A percentile compares a stretch with the other conserved stretches of the same genome.
Conservation (phyloP, 2,329 filamentous ascomycete genomes). For the Phialophora macrospora region DNA sequence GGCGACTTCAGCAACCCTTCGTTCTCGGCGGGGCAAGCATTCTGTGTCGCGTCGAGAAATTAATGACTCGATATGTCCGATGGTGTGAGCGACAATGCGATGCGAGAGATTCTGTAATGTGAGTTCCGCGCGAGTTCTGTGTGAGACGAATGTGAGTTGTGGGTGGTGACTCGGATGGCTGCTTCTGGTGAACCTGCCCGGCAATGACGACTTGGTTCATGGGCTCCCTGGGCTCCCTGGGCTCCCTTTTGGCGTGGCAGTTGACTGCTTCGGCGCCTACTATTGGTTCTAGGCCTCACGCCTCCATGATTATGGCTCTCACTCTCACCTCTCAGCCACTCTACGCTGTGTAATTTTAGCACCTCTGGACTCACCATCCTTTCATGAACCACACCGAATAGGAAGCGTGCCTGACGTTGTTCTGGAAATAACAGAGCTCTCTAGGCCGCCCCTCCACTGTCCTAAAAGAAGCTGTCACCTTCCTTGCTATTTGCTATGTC, state of each 20-base stretch:
- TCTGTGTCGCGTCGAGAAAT: slow-evolving; percentile 16
- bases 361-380: too few relatives aligned
- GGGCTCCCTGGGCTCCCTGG: neutral
- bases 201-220: slow-evolving; percentile 6
- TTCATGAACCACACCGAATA: neutral
- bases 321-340: slow-evolving; percentile 6
- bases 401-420: neutral
- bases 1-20: slow-evolving; percentile 10
- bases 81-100: neutral
- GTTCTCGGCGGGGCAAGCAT: slow-evolving; percentile 11
- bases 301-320: neutral
- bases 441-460: too few relatives aligned
- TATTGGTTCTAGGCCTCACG: slow-evolving; percentile 11
- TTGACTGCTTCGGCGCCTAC: neutral
- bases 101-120: neutral
- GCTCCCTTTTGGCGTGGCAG: neutral
- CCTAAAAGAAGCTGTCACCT: neutral
- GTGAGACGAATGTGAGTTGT: slow-evolving; percentile 7
- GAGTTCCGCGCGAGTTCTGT: neutral
- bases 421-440: neutral
- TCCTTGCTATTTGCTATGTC: neutral
- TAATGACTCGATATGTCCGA: neutral
- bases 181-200: neutral
- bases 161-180: neutral
- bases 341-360: neutral